Base-by-base conservation (phyloP, 306 rosid genomes). In the Dryas alaskensis region DNA sequence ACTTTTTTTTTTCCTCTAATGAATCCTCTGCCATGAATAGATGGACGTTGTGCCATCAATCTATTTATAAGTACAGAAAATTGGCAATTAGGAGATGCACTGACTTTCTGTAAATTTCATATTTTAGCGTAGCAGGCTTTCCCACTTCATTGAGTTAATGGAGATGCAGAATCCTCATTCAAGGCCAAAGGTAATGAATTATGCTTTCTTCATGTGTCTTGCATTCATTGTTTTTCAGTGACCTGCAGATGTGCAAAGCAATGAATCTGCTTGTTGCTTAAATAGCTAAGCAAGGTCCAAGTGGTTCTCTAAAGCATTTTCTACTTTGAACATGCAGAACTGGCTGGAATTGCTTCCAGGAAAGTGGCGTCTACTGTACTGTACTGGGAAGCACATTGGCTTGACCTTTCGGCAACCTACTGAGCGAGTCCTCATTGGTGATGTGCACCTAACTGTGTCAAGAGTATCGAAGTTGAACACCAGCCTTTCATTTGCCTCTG, bases 111-210 rank as follows among this genome's bases (percentile, higher is more conserved):
- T 73, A 44, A 69, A 13, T 74, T 70, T 62, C 31, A 60, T 89
- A 74, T 82, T 84, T 69, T 61, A 94, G 98, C 92, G 96, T 19
- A 82, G 85, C 66, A 87, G 92, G 82, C 91, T 94, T 71, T 88
- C 96, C 44, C 89, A 94, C 80, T 94, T 91, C 88, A 86, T 94
- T 54, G 98, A 91, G 80, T 83, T 94, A 61, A 84, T 94, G 92
- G 97, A 94, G 89, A 88, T 88, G 97, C 79, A 91, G 88, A 91
- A 90, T 86, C 91, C 97, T 70, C 88, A 94, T 81, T 81, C 96
- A 75, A 88, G 81, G 86, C 97, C 97, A 72, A 94, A 85, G 97
- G 98, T 93, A 84, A 81, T 58, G 65, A 7, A 46, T 52, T 4
- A 64, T 22, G 31, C 63, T 11, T 45, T 19, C 58, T 19, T 45